A percentile compares a stretch with the other conserved stretches of the same genome.
These are phyloP conservation scores for Helotiales sp. DNA, from an alignment of 2,329 filamentous ascomycete species.

Conservation along the genomic window DNA sequence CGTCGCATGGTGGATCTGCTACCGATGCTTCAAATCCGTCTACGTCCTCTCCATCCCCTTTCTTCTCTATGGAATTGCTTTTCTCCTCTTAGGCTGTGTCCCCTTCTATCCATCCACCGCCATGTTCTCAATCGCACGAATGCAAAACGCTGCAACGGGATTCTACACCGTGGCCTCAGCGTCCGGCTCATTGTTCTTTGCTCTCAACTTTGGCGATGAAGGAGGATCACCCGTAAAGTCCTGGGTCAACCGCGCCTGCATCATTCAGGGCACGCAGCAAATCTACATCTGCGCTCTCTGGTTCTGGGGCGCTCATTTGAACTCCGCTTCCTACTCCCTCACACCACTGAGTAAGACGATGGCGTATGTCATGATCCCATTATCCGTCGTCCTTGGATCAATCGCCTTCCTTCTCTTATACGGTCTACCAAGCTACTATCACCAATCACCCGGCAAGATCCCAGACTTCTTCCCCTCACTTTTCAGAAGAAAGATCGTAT, in stretches of 20 bases:
- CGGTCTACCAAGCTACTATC: conserved; percentile 68
- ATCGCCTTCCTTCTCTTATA: conserved; percentile 56
- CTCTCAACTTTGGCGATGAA: conserved; percentile 66
- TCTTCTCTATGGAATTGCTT: conserved; percentile 33
- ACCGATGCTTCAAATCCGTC: conserved; percentile 57
- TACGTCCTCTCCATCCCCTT: conserved; percentile 61
- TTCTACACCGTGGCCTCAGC: conserved; percentile 63
- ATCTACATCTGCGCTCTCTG: conserved; percentile 64
- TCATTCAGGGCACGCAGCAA: conserved; percentile 67
- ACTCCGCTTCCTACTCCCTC: background rate
- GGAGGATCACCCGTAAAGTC: conserved; percentile 61
- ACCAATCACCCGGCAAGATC: conserved; percentile 61
- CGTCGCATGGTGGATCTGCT: conserved; percentile 58
- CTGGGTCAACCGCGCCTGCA: conserved; percentile 67
- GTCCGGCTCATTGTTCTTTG: conserved; percentile 64
- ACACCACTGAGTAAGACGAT: background rate
- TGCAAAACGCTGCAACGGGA: conserved; percentile 56
- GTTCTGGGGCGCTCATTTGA: conserved; percentile 50
- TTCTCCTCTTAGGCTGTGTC: background rate
- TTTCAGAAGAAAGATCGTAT: conserved; percentile 61
- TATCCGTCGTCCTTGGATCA: conserved; percentile 56
- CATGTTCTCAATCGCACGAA: background rate
- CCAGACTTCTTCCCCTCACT: conserved; percentile 66
- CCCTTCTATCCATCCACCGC: background rate
- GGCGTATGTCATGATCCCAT: conserved; percentile 41